Base-by-base conservation (phyloP, 805 yeast genomes). In the Komagataella populi region DNA sequence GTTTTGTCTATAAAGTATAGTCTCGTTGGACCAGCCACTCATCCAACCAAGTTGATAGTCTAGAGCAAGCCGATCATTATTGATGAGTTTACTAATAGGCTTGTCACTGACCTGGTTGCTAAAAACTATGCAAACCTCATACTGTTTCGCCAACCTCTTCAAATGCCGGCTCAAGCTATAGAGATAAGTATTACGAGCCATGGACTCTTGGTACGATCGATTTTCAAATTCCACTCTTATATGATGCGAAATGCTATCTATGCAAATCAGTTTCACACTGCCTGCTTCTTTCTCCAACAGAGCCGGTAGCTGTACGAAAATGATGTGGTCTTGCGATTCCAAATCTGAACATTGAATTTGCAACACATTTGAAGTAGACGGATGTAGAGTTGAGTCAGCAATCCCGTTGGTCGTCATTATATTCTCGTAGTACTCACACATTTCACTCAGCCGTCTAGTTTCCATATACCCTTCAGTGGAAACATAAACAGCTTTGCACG, bases 231-330 rank as follows among this genome's bases (percentile, higher is more conserved):
- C 87, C 1, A 81, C 81, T 52, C 95, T 69, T 36, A 89, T 63
- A 63, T 85, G 95, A 59, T 87, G 96, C 0, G 91, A 81, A 3
- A 90, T 78, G 39, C 96, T 85, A 64, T 91, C 98, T 7, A 90
- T 70, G 1, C 88, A 73, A 0, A 91, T 70, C 24, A 84, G 59
- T 46, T 76, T 82, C 2, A 83, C 70, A 6, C 60, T 56, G 0
- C 66, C 63, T 10, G 62, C 55, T 36, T 67, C 61, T 47, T 67
- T 56, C 46, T 67, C 66, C 12, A 81, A 53, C 24, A 85, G 64
- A 1, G 72, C 66, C 0, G 93, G 95, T 4, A 89, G 66, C 59
- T 85, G 93, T 20, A 83, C 81, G 54, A 70, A 73, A 2, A 87
- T 54, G 10, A 87, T 78, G 60, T 84, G 89, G 55, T 85, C 87